Percentiles rank a stretch among this genome's conserved stretches.
phyloP scores from a whole-genome alignment of 129 eudicot genomes.

The Artemisia annua region DNA sequence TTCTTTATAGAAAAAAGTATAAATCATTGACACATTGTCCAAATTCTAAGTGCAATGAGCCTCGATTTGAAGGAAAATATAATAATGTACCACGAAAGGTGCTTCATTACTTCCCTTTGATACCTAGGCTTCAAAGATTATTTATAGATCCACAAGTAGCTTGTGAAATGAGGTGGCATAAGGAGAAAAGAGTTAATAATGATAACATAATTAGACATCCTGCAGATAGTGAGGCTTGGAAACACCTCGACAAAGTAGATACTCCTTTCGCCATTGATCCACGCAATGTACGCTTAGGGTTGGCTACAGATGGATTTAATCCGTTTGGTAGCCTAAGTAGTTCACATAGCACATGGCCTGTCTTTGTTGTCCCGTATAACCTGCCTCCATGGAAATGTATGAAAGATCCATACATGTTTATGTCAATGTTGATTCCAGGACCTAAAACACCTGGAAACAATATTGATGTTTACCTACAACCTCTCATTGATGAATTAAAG shows the following conservation, averaged over 20 bases:
- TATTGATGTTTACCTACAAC: no score
- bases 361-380: no score
- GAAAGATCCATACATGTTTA: no score
- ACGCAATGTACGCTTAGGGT: no score
- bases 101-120: background rate
- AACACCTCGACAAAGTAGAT: background rate
- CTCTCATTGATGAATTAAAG: no score
- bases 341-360: no score
- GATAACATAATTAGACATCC: background rate
- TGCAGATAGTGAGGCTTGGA: background rate
- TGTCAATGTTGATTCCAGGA: no score
- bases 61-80: background rate
- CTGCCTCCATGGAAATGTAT: no score
- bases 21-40: background rate
- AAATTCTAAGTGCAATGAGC: background rate
- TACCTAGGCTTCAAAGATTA: background rate
- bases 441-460: no score
- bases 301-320: no score
- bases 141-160: background rate
- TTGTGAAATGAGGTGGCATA: background rate
- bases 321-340: no score
- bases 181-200: background rate
- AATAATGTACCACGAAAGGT: background rate
- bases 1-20: background rate
- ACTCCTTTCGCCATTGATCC: no score